These are phyloP conservation scores for Pythium scleroteichum DNA, from an alignment of 352 stramenopile species.

Conservation along the genomic window DNA sequence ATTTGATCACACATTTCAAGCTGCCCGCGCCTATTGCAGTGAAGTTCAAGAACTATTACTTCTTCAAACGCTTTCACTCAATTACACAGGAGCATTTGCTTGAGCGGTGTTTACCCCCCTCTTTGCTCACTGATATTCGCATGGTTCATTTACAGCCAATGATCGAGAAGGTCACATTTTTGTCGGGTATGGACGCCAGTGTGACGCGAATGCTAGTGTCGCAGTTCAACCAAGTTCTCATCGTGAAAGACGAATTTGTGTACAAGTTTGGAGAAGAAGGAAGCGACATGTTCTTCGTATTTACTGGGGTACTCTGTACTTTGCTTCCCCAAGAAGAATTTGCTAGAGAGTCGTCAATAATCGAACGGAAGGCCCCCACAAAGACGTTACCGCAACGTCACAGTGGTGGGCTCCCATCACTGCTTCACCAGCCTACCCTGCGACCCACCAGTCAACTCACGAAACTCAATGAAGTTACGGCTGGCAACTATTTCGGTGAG, in stretches of 20 bases:
- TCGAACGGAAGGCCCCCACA: conserved; percentile 26
- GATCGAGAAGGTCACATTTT: conserved; percentile 68
- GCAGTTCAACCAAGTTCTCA: conserved; percentile 63
- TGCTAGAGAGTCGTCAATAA: conserved; percentile 25
- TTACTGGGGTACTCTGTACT: conserved; percentile 53
- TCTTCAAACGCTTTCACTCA: conserved; percentile 71
- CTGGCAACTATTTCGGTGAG: conserved; percentile 68
- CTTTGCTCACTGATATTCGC: conserved; percentile 65
- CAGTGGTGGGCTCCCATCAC: neutral
- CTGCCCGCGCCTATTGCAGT: conserved; percentile 43
- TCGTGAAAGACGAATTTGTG: conserved; percentile 65
- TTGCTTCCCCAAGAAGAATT: conserved; percentile 46
- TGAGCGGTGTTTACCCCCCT: conserved; percentile 62
- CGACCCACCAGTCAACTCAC: conserved; percentile 27
- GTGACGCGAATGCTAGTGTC: conserved; percentile 71
- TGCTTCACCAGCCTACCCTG: neutral
- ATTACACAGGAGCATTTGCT: conserved; percentile 74
- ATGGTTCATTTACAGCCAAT: conserved; percentile 70
- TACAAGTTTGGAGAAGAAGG: conserved; percentile 63
- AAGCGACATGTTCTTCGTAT: conserved; percentile 80
- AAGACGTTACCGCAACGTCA: neutral
- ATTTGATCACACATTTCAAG: conserved; percentile 57
- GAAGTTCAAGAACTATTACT: conserved; percentile 66
- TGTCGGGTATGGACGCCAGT: conserved; percentile 50
- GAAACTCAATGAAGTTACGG: conserved; percentile 54